These are phyloP conservation scores for Paracoccidioides brasiliensis DNA, from an alignment of 2,329 filamentous ascomycete species.

Conservation along the genomic window DNA sequence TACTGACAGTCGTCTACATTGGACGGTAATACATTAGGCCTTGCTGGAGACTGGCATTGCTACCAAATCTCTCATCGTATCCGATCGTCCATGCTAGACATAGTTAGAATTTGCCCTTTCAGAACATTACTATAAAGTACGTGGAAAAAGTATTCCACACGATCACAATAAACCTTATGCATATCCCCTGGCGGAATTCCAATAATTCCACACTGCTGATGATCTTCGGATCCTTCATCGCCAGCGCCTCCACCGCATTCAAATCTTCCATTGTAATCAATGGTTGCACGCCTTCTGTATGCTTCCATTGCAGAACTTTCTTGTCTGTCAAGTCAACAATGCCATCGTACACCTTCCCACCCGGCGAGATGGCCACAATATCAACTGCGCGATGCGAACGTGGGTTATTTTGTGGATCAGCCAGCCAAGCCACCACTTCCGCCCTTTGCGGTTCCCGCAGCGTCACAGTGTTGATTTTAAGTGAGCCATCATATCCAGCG, in stretches of 20 bases:
- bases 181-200: constrained; percentile 74
- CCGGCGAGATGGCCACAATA: constrained; percentile 66
- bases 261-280: constrained; percentile 90
- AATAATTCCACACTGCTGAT: constrained; percentile 76
- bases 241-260: constrained; percentile 61
- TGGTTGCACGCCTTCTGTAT: constrained; percentile 65
- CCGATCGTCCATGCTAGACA: constrained; percentile 74
- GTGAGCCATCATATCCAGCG: constrained; percentile 50
- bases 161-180: constrained; percentile 93
- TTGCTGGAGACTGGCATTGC: constrained; percentile 66
- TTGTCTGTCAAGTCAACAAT: constrained; percentile 57
- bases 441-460: constrained; percentile 75
- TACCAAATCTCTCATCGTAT: constrained; percentile 82
- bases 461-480: constrained; percentile 78
- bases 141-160: constrained; percentile 30
- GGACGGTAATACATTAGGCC: constrained; percentile 89
- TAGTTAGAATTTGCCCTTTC: neutral
- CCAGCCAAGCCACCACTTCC: constrained; percentile 70
- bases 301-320: constrained; percentile 61
- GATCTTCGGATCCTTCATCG: constrained; percentile 66
- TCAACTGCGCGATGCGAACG: constrained; percentile 64
- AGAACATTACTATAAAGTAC: neutral
- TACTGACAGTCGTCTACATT: constrained; percentile 80
- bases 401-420: constrained; percentile 45
- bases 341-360: constrained; percentile 71